Evolutionary conservation across 352 stramenopile genomes (phyloP).

Genomic region (Phytophthora citrophthora): DNA sequence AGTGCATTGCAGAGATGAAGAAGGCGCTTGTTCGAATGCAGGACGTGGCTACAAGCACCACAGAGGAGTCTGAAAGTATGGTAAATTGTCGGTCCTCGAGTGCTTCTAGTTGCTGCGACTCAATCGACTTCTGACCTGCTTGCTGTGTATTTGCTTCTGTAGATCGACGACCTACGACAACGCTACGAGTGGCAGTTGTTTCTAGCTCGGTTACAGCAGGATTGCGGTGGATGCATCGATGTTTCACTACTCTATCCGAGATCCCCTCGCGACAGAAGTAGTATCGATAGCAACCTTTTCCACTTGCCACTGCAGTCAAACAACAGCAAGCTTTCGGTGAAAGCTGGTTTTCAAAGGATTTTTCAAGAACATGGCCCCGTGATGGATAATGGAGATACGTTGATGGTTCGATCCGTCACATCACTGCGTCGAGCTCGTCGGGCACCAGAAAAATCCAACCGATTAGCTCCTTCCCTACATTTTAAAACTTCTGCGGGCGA

Average conservation of each 20-base stretch:
- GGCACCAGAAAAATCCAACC: constrained; percentile 8
- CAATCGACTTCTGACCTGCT: not conserved
- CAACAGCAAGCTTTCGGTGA: constrained; percentile 1
- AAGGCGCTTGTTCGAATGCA: constrained; percentile 45
- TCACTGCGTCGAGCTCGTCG: constrained; percentile 10
- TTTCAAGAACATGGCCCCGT: constrained; percentile 37
- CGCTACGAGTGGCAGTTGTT: constrained; percentile 46
- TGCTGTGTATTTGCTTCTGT: not conserved
- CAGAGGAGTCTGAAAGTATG: constrained; percentile 47
- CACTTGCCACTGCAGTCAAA: not conserved
- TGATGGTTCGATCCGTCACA: constrained; percentile 31
- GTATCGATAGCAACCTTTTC: not conserved
- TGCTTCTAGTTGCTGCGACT: not conserved
- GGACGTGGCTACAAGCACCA: constrained; percentile 21
- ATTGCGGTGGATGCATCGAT: constrained; percentile 24
- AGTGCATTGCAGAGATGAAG: constrained; percentile 53
- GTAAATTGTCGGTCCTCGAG: constrained; percentile 33
- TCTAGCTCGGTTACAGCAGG: constrained; percentile 41
- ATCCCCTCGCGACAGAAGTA: not conserved
- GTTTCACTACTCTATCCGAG: constrained; percentile 31
- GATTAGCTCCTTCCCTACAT: constrained; percentile 32
- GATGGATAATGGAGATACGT: constrained; percentile 12
- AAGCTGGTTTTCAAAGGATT: constrained; percentile 18
- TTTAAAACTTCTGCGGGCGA: constrained; percentile 32
- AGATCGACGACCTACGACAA: constrained; percentile 23